Evolutionary conservation across 192 early-diverging fungal species (phyloP).

Genomic region (Umbelopsis ramanniana): DNA sequence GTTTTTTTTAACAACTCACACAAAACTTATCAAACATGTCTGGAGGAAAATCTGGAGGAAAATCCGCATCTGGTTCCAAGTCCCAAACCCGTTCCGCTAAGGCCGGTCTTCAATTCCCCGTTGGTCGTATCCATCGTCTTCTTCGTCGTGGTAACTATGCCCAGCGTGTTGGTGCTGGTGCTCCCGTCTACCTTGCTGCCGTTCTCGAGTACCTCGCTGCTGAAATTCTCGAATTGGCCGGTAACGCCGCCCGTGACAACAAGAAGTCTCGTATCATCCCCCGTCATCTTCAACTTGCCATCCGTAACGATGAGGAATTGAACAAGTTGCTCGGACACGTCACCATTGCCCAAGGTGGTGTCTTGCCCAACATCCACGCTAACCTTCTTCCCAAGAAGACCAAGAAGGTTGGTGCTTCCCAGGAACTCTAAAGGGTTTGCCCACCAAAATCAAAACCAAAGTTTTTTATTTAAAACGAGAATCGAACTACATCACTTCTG

Average conservation of each 20-base stretch:
- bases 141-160: slow-evolving; percentile 95
- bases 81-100: slow-evolving; percentile 78
- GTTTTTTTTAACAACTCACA: slow-evolving; percentile 28
- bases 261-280: slow-evolving; percentile 97
- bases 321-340: slow-evolving; percentile 89
- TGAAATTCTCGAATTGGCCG: slow-evolving; percentile 96
- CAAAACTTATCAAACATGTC: slow-evolving; percentile 42
- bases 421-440: slow-evolving; percentile 59
- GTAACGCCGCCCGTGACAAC: slow-evolving; percentile 94
- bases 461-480: slow-evolving; percentile 6
- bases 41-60: slow-evolving; percentile 57
- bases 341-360: slow-evolving; percentile 93
- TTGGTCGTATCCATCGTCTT: slow-evolving; percentile 96
- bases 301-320: slow-evolving; percentile 94
- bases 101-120: slow-evolving; percentile 96
- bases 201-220: slow-evolving; percentile 96
- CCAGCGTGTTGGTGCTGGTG: slow-evolving; percentile 89
- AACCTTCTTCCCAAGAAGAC: slow-evolving; percentile 84
- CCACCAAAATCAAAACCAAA: slow-evolving; percentile 9
- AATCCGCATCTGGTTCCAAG: slow-evolving; percentile 57
- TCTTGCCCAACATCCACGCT: slow-evolving; percentile 90
- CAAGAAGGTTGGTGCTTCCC: slow-evolving; percentile 66
- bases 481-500: background rate
- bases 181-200: slow-evolving; percentile 94
- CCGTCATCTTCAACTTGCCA: slow-evolving; percentile 93